Evolutionary conservation across 2,329 filamentous ascomycete genomes (phyloP), one percentile per base, ranked within the genome.

Genomic region (Botrytis byssoidea): DNA sequence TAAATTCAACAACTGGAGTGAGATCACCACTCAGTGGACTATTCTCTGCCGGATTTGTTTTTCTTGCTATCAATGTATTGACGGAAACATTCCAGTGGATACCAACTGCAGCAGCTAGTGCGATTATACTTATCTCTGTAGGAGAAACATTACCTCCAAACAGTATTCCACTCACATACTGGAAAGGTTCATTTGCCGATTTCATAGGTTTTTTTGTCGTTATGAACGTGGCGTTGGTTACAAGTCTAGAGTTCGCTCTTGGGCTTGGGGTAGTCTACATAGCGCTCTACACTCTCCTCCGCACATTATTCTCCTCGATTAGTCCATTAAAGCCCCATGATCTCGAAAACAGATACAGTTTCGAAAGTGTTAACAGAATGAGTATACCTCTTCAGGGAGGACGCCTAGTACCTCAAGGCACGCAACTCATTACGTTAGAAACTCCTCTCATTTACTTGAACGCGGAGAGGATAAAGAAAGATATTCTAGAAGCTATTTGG

Each of bases 1-100:
- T 92, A 78, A 92, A 91, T 83, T 90, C 88, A 0, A 85, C 88
- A 44, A 90, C 88, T 68, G 86, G 87, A 48, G 90, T 91, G 77
- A 87, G 86, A 75, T 89, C 88, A 9, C 90, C 90, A 0, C 82
- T 90, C 0, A 89, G 87, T 60, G 89, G 89, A 7, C 76, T 89
- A 35, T 83, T 92, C 71, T 90, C 90, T 0, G 86, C 88, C 3
- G 88, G 85, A 7, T 88, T 90, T 66, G 88, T 92, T 29, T 82
- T 92, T 12, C 80, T 91, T 1, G 88, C 86, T 32, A 86, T 92
- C 40, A 91, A 89, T 78, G 85, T 89, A 74, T 85, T 91, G 55
- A 87, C 87, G 0, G 87, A 86, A 0, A 86, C 88, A 0, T 84
- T 92, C 0, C 91, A 89, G 81, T 92, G 89, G 88, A 89, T 92